Conservation (phyloP, 2,329 filamentous ascomycete genomes). For the Westerdykella ornata region DNA sequence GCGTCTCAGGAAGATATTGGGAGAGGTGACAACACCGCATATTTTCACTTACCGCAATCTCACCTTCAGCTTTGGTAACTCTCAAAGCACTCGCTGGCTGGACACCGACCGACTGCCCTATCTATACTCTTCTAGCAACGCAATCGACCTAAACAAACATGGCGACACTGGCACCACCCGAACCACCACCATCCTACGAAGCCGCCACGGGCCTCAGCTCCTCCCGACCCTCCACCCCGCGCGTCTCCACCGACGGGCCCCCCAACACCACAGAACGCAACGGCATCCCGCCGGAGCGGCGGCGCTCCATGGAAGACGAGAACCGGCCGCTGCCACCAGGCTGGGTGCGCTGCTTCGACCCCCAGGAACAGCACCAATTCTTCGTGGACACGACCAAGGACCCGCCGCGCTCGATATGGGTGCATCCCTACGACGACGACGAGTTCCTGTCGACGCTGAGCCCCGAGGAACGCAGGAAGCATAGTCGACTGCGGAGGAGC, state of each 20-base stretch:
- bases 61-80: too few species aligned
- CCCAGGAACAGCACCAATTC: slow-evolving; percentile 52
- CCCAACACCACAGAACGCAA: slow-evolving; percentile 37
- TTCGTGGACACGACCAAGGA: slow-evolving; percentile 53
- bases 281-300: slow-evolving; percentile 48
- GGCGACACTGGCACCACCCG: slow-evolving; percentile 20
- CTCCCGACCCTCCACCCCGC: slow-evolving; percentile 15
- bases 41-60: too few species aligned
- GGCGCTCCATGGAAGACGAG: slow-evolving; percentile 59
- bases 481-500: slow-evolving; percentile 36
- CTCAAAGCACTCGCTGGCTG: too few species aligned
- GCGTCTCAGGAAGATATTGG: too few species aligned
- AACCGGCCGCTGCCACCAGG: slow-evolving; percentile 48
- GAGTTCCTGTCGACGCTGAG: slow-evolving; percentile 46
- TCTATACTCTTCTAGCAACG: neutral
- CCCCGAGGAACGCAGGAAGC: slow-evolving; percentile 44
- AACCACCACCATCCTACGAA: slow-evolving; percentile 33
- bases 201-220: slow-evolving; percentile 17
- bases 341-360: slow-evolving; percentile 54
- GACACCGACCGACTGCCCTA: too few species aligned
- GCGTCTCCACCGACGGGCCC: slow-evolving; percentile 29
- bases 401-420: slow-evolving; percentile 55
- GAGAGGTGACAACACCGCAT: too few species aligned
- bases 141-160: slow-evolving; percentile 7
- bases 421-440: slow-evolving; percentile 56